These are phyloP conservation scores for Kwoniella newhampshirensis DNA, from an alignment of 768 basidiomycete genomes.

Conservation along the genomic window DNA sequence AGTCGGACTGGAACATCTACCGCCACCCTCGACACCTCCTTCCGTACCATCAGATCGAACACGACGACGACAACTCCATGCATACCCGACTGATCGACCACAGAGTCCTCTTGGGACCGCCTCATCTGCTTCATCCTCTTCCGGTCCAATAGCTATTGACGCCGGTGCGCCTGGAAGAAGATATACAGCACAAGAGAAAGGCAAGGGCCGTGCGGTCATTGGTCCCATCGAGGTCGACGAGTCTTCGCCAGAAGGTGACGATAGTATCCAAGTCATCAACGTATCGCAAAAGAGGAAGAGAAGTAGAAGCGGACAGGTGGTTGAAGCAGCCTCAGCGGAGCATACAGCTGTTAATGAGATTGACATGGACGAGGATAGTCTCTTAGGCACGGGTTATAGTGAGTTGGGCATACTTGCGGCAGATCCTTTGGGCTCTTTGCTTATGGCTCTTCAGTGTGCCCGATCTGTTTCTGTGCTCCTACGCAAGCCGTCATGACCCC, in stretches of 20 bases:
- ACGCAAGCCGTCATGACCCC: constrained; percentile 34
- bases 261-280: constrained; percentile 1
- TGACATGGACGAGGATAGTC: constrained; percentile 13
- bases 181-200: constrained; percentile 29
- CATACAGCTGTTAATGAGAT: constrained; percentile 2
- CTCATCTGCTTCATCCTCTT: constrained; percentile 2
- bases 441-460: constrained; percentile 27
- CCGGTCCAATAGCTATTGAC: background rate
- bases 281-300: constrained; percentile 8
- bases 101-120: background rate
- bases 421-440: too few species aligned
- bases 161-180: constrained; percentile 6
- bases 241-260: constrained; percentile 10
- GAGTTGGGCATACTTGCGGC: constrained; percentile 1
- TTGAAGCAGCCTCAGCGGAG: background rate
- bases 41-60: too few species aligned
- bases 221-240: constrained; percentile 19
- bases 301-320: constrained; percentile 6
- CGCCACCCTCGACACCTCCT: too few species aligned
- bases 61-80: background rate
- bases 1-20: too few species aligned
- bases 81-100: background rate
- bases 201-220: constrained; percentile 29
- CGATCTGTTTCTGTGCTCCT: constrained; percentile 38
- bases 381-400: constrained; percentile 17